Percentiles rank a stretch among this genome's conserved stretches.
Evolutionary conservation across 1,284 basidiomycete species (phyloP).

Genomic region (Fistulinella cinereoalba): DNA sequence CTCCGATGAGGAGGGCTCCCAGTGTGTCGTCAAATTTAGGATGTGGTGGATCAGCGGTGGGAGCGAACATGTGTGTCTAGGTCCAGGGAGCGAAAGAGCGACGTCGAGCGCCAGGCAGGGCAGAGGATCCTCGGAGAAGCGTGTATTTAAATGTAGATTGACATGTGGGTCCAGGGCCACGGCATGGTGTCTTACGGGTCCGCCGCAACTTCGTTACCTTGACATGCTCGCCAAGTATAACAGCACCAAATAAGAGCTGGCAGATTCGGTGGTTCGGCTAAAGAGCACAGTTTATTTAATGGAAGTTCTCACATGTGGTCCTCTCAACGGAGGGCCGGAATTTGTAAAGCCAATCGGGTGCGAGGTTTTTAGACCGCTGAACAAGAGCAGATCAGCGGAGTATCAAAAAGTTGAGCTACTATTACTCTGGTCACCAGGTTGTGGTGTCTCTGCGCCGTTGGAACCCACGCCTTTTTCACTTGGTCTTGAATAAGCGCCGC

Average conservation of each 20-base stretch:
- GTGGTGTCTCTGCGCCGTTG: too few species aligned
- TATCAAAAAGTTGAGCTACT: too few species aligned
- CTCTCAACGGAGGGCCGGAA: background rate
- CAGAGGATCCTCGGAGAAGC: background rate
- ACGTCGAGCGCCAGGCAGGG: background rate
- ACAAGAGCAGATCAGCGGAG: too few species aligned
- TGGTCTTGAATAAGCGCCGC: too few species aligned
- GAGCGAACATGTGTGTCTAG: constrained; percentile 7
- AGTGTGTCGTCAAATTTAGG: constrained; percentile 38
- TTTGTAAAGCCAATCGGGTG: too few species aligned
- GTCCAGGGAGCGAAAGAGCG: background rate
- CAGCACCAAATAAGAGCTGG: background rate
- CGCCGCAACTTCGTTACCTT: background rate
- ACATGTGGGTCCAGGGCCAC: background rate
- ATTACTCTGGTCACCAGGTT: too few species aligned
- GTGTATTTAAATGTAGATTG: constrained; percentile 2
- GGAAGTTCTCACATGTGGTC: background rate
- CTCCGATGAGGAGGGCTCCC: constrained; percentile 48
- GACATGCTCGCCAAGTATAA: background rate
- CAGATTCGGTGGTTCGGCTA: background rate
- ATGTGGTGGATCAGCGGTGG: background rate
- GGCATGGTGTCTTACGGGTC: background rate
- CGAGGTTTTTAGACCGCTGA: too few species aligned
- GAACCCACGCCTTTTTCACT: too few species aligned
- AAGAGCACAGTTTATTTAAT: background rate